phyloP scores from a whole-genome alignment of 345 rosid species.

The Heritiera fomes region DNA sequence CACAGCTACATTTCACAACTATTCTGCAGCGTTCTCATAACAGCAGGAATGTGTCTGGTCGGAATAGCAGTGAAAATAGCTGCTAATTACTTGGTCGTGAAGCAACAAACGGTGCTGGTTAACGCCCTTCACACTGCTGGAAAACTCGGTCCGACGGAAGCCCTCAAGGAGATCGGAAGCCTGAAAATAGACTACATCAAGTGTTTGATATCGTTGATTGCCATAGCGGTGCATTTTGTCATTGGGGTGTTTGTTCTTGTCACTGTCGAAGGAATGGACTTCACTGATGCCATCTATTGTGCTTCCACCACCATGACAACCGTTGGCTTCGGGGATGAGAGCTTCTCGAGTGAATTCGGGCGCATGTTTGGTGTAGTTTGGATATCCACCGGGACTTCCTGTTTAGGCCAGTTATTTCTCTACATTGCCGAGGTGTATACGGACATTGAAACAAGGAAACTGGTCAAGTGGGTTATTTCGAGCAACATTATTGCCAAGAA shows the following conservation, averaged over 20 bases:
- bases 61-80: conserved; percentile 25
- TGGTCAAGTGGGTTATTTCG: not conserved
- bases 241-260: conserved; percentile 15
- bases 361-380: conserved; percentile 22
- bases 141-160: not conserved
- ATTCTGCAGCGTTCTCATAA: not conserved
- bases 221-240: conserved; percentile 4
- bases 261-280: conserved; percentile 19
- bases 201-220: not conserved
- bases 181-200: conserved; percentile 5
- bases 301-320: conserved; percentile 23
- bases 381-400: conserved; percentile 13
- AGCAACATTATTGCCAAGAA: conserved; percentile 4
- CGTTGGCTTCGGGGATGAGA: conserved; percentile 27
- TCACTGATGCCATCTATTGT: conserved; percentile 20
- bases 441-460: conserved; percentile 3
- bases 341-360: conserved; percentile 18
- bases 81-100: conserved; percentile 19
- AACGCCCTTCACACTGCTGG: not conserved
- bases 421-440: conserved; percentile 23
- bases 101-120: conserved; percentile 20
- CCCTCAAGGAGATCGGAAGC: conserved; percentile 13
- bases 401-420: conserved; percentile 22
- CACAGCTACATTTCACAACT: not conserved
- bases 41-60: conserved; percentile 20